Base-by-base conservation (phyloP, 257 asterid species). In the Plantago elongata region DNA sequence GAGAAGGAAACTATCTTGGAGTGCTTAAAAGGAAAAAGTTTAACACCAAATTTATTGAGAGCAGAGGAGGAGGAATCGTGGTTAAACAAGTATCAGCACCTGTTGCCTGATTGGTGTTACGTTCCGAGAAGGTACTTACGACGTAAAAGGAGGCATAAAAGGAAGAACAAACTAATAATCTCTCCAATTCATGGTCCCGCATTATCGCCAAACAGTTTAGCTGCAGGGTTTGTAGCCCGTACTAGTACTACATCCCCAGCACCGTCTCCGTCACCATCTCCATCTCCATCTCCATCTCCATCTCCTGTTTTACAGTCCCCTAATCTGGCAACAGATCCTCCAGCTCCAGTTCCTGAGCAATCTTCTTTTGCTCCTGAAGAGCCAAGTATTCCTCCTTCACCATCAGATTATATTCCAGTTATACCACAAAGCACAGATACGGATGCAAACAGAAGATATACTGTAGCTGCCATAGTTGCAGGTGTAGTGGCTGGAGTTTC, bases 71-170 rank as follows among this genome's bases (percentile, higher is more conserved):
- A 45, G 14, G 22, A 60, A 60, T 15, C 51, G 44, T 44, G 54
- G 64, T 13, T 27, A 9, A 60, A 22, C 27, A 73, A 54, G 60
- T 72, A 57, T 58, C 75, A 68, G 56, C 77, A 75, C 47, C 60
- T 73, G 62, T 49, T 76, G 49, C 61, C 83, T 34, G 63, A 40
- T 45, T 72, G 77, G 79, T 57, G 72, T 22, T 15, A 63, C 14
- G 67, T 74, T 72, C 94, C 94, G 8, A 78, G 96, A 79, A 83
- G 94, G 76, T 73, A 75, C 73, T 80, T 92, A 61, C 71, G 92
- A 64, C 54, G 51, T 9, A 73, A 60, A 61, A 57, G 57, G 49
- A 15, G 45, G 27, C 27, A 11, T 11, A 56, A 40, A 42, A 40
- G 17, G 64, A 37, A 18, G 65, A 13, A 27, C 51, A 42, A 10